Percentiles rank a stretch among this genome's conserved stretches.
Conservation (phyloP, 1,284 basidiomycete genomes). For the Fistulinella cinereoalba region DNA sequence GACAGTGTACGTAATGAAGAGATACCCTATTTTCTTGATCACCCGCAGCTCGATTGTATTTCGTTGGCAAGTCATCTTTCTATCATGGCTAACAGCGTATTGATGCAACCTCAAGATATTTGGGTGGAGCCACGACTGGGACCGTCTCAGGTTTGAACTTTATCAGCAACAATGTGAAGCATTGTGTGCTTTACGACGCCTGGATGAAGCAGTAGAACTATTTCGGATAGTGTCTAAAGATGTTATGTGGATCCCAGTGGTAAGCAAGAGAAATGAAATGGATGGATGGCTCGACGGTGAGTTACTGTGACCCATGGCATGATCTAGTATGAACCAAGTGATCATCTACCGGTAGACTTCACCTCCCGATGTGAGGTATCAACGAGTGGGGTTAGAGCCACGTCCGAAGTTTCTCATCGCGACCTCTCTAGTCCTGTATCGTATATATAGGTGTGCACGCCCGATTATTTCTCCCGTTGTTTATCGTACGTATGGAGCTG, state of each 20-base stretch:
- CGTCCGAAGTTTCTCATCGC: no score
- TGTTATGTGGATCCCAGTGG: neutral
- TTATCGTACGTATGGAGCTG: no score
- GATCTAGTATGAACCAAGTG: no score
- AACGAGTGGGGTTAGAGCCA: neutral
- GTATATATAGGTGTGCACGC: no score
- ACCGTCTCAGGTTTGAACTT: neutral
- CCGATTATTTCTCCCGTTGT: no score
- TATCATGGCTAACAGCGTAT: neutral
- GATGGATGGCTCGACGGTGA: neutral
- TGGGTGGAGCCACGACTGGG: neutral
- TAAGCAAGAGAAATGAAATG: neutral
- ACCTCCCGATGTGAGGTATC: neutral
- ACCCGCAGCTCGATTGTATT: neutral
- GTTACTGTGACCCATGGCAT: neutral
- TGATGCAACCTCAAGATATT: neutral
- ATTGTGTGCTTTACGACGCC: neutral
- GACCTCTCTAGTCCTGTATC: no score
- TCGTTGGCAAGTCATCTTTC: neutral
- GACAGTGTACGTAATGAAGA: neutral
- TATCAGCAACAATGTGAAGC: neutral
- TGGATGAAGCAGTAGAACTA: neutral
- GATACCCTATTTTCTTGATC: neutral
- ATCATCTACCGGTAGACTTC: neutral
- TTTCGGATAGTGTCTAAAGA: neutral